Evolutionary conservation across 2,329 filamentous ascomycete species (phyloP).

Genomic region (Kalmusia sp.): DNA sequence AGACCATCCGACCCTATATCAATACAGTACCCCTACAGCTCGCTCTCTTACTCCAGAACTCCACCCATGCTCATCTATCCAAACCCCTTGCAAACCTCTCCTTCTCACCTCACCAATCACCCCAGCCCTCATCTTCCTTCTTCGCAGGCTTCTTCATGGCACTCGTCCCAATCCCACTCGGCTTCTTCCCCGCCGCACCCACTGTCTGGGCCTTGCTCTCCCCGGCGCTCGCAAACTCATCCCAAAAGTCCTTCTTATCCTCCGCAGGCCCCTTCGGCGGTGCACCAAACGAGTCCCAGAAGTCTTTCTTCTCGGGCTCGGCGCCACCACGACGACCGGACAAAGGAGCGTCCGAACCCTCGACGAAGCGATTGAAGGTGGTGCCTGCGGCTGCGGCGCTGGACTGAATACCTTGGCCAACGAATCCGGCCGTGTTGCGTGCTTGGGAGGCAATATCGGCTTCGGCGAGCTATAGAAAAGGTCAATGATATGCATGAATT

Average conservation of each 20-base stretch:
- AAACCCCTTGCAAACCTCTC: slow-evolving; percentile 3
- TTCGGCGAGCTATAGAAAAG: slow-evolving; percentile 70
- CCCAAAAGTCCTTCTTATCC: slow-evolving; percentile 63
- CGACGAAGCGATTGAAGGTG: slow-evolving; percentile 85
- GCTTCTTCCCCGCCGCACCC: slow-evolving; percentile 48
- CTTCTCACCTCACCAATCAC: slow-evolving; percentile 54
- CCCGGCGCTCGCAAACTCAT: slow-evolving; percentile 62
- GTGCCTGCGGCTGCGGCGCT: slow-evolving; percentile 79
- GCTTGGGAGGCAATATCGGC: slow-evolving; percentile 64
- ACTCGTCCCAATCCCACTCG: slow-evolving; percentile 66
- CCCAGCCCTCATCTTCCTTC: slow-evolving; percentile 65
- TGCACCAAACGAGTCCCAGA: slow-evolving; percentile 89
- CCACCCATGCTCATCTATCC: slow-evolving; percentile 4
- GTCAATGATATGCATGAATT: not conserved
- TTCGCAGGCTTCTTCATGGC: slow-evolving; percentile 64
- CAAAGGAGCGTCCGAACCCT: slow-evolving; percentile 58
- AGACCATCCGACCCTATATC: slow-evolving; percentile 11
- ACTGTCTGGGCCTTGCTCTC: slow-evolving; percentile 33
- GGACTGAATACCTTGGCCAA: slow-evolving; percentile 67
- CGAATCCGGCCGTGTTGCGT: slow-evolving; percentile 61
- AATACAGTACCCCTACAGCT: slow-evolving; percentile 11
- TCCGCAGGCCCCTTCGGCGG: slow-evolving; percentile 57
- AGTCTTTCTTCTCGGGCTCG: slow-evolving; percentile 76
- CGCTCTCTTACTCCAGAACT: slow-evolving; percentile 9
- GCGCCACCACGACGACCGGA: slow-evolving; percentile 19